These are phyloP conservation scores for Nematocida major DNA, from an alignment of 371 early-diverging fungal genomes.

Conservation along the genomic window DNA sequence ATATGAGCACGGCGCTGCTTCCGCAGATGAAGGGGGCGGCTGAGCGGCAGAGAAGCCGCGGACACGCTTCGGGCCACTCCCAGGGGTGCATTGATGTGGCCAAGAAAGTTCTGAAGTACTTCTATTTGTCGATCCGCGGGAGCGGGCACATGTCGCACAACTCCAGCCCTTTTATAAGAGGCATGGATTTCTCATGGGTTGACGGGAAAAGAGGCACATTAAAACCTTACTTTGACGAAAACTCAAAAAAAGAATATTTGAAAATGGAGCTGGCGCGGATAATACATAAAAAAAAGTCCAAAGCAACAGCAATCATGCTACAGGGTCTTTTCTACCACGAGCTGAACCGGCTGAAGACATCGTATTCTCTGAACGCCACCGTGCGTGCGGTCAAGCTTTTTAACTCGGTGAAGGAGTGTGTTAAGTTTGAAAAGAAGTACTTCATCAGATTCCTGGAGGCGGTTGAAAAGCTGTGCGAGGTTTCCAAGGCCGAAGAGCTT, in stretches of 20 bases:
- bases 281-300: conserved; percentile 22
- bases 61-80: neutral
- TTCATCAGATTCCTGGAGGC: conserved; percentile 37
- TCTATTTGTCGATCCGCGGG: neutral
- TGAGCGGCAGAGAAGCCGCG: neutral
- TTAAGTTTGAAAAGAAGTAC: conserved; percentile 49
- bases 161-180: neutral
- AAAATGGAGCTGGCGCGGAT: conserved; percentile 35
- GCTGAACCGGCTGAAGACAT: conserved; percentile 4
- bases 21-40: neutral
- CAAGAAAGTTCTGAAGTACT: conserved; percentile 31
- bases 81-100: neutral
- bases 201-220: too few relatives aligned
- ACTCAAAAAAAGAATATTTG: conserved; percentile 3
- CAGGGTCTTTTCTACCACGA: conserved; percentile 48
- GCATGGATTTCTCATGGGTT: too few relatives aligned
- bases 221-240: conserved; percentile 18
- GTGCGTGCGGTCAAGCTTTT: conserved; percentile 21
- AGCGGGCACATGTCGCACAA: neutral
- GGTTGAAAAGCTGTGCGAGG: conserved; percentile 20
- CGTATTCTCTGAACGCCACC: neutral
- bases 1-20: conserved; percentile 4
- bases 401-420: conserved; percentile 43
- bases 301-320: conserved; percentile 36
- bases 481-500: neutral